phyloP scores from a whole-genome alignment of 192 early-diverging fungal genomes.

The Backusella australiensis region DNA sequence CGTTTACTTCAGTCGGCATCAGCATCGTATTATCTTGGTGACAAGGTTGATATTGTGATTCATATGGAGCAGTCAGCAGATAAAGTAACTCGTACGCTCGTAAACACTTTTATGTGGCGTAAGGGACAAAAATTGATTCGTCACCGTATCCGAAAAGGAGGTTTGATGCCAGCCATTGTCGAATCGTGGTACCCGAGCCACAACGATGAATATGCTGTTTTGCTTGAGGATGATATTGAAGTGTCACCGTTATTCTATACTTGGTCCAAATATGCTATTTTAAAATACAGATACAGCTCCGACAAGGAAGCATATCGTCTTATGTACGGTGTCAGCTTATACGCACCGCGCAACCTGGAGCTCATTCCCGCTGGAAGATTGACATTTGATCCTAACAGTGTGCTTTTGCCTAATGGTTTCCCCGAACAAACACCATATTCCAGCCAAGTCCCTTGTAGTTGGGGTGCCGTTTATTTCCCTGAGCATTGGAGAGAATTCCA shows the following conservation, averaged over 20 bases:
- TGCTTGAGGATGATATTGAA: slow-evolving; percentile 63
- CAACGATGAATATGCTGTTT: slow-evolving; percentile 54
- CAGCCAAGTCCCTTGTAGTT: slow-evolving; percentile 60
- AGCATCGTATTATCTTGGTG: slow-evolving; percentile 47
- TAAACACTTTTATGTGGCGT: slow-evolving; percentile 44
- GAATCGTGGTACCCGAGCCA: slow-evolving; percentile 58
- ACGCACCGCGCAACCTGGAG: slow-evolving; percentile 55
- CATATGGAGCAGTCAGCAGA: slow-evolving; percentile 60
- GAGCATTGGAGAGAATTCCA: slow-evolving; percentile 63
- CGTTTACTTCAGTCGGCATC: slow-evolving; percentile 50
- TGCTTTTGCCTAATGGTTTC: slow-evolving; percentile 41
- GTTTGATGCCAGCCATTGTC: slow-evolving; percentile 56
- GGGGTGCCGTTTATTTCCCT: slow-evolving; percentile 63
- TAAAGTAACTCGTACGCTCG: slow-evolving; percentile 44
- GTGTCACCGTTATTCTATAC: slow-evolving; percentile 57
- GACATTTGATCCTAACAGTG: slow-evolving; percentile 47
- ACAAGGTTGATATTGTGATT: slow-evolving; percentile 47
- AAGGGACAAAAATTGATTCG: slow-evolving; percentile 48
- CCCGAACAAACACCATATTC: slow-evolving; percentile 51
- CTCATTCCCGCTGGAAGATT: slow-evolving; percentile 44
- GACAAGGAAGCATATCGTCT: slow-evolving; percentile 29
- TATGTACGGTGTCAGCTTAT: slow-evolving; percentile 57
- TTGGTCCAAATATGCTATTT: slow-evolving; percentile 55
- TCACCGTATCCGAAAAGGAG: slow-evolving; percentile 54
- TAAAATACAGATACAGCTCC: slow-evolving; percentile 54